phyloP scores from a whole-genome alignment of 176 grass and related monocot species.

The Paspalum notatum region DNA sequence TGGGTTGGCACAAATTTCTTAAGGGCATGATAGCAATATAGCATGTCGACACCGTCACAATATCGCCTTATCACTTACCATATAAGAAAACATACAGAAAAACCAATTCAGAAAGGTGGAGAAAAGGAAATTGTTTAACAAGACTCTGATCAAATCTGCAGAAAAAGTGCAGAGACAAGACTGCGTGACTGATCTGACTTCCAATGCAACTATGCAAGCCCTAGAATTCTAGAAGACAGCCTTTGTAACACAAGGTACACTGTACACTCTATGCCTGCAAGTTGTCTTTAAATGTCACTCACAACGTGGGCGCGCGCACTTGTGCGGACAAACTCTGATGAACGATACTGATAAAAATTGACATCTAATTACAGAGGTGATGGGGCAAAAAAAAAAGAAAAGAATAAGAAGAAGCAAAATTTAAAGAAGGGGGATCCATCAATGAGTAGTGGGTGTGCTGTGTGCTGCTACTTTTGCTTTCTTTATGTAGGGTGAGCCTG shows the following conservation, averaged over 20 bases:
- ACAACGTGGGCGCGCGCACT: neutral
- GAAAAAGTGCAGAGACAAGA: neutral
- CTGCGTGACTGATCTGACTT: neutral
- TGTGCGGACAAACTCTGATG: neutral
- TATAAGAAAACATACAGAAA: neutral
- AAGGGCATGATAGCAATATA: too few relatives aligned
- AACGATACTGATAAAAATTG: neutral
- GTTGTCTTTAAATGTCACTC: neutral
- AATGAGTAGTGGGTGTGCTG: neutral
- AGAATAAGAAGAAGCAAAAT: neutral
- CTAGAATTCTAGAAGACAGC: neutral
- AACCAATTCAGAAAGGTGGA: neutral
- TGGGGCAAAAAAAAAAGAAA: neutral
- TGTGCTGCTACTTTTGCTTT: neutral
- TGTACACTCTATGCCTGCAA: neutral
- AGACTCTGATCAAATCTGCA: neutral
- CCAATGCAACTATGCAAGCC: neutral
- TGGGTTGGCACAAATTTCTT: too few relatives aligned
- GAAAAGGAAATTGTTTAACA: neutral
- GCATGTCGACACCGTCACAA: too few relatives aligned
- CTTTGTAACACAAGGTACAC: neutral
- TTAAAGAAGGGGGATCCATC: neutral
- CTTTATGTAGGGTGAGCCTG: neutral
- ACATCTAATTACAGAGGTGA: neutral
- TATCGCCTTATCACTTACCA: neutral